Evolutionary conservation across 2,329 filamentous ascomycete species (phyloP).

Genomic region (Ustulina deusta): DNA sequence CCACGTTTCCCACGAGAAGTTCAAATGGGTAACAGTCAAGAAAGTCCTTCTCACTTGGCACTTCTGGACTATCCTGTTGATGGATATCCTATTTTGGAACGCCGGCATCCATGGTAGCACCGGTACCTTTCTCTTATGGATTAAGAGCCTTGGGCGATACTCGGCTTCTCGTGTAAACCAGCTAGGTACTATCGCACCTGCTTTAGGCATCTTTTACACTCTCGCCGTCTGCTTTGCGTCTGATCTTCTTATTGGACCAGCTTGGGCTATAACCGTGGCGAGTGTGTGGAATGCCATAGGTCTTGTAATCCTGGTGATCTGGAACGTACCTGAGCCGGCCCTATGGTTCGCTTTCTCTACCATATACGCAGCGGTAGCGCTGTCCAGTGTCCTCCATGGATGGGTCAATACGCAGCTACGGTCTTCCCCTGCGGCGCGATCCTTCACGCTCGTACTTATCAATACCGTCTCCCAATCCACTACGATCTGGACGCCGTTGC

Average conservation of each 20-base stretch:
- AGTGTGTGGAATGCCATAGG: slow-evolving; percentile 65
- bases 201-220: slow-evolving; percentile 67
- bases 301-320: slow-evolving; percentile 65
- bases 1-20: slow-evolving; percentile 55
- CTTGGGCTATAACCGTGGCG: slow-evolving; percentile 66
- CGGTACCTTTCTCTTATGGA: slow-evolving; percentile 67
- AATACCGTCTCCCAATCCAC: slow-evolving; percentile 66
- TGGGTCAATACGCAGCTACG: slow-evolving; percentile 66
- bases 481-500: slow-evolving; percentile 66
- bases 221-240: slow-evolving; percentile 66
- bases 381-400: slow-evolving; percentile 67
- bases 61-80: slow-evolving; percentile 63
- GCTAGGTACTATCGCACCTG: slow-evolving; percentile 64
- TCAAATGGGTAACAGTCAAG: slow-evolving; percentile 44
- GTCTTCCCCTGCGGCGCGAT: slow-evolving; percentile 59
- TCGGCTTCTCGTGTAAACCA: slow-evolving; percentile 61
- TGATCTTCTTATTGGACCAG: slow-evolving; percentile 64
- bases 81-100: slow-evolving; percentile 70
- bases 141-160: slow-evolving; percentile 66
- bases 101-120: slow-evolving; percentile 58
- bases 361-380: slow-evolving; percentile 61
- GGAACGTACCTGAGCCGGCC: slow-evolving; percentile 66
- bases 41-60: slow-evolving; percentile 57
- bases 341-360: slow-evolving; percentile 66
- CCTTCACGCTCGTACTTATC: slow-evolving; percentile 63